These are phyloP conservation scores for Pythium guiyangense DNA, from an alignment of 352 stramenopile genomes.

Conservation along the genomic window DNA sequence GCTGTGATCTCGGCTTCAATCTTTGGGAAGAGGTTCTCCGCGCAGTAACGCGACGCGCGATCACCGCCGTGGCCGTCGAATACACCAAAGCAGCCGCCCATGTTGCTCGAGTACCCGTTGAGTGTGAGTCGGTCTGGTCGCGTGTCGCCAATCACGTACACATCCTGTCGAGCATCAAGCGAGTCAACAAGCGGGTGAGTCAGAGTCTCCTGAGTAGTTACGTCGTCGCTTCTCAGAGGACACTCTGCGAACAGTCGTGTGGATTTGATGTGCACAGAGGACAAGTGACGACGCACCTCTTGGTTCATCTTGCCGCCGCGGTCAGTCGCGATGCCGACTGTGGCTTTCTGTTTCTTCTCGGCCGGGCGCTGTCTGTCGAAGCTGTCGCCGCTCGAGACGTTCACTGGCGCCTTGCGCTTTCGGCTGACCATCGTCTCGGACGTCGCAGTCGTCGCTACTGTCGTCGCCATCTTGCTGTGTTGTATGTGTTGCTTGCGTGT, in stretches of 20 bases:
- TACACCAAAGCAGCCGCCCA: conserved; percentile 71
- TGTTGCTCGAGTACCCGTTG: conserved; percentile 63
- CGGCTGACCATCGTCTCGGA: conserved; percentile 10
- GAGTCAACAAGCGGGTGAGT: neutral
- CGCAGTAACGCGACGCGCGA: conserved; percentile 72
- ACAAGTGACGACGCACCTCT: conserved; percentile 35
- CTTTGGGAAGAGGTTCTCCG: conserved; percentile 63
- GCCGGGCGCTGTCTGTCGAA: conserved; percentile 10
- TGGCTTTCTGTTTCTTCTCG: conserved; percentile 36
- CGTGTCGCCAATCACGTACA: conserved; percentile 76
- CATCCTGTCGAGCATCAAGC: conserved; percentile 34
- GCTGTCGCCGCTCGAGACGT: conserved; percentile 12
- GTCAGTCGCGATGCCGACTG: conserved; percentile 64
- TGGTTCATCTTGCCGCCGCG: conserved; percentile 71
- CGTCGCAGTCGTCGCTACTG: too few species aligned
- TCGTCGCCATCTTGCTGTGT: neutral
- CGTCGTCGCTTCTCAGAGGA: neutral
- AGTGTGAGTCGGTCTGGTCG: conserved; percentile 56
- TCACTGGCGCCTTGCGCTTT: conserved; percentile 32
- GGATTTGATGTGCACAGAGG: neutral
- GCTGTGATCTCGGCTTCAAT: conserved; percentile 48
- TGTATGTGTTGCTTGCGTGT: neutral
- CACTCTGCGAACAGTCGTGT: too few species aligned
- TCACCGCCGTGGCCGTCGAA: conserved; percentile 83
- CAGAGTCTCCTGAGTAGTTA: neutral